phyloP scores from a whole-genome alignment of 306 rosid genomes.

The Begonia loranthoides region DNA sequence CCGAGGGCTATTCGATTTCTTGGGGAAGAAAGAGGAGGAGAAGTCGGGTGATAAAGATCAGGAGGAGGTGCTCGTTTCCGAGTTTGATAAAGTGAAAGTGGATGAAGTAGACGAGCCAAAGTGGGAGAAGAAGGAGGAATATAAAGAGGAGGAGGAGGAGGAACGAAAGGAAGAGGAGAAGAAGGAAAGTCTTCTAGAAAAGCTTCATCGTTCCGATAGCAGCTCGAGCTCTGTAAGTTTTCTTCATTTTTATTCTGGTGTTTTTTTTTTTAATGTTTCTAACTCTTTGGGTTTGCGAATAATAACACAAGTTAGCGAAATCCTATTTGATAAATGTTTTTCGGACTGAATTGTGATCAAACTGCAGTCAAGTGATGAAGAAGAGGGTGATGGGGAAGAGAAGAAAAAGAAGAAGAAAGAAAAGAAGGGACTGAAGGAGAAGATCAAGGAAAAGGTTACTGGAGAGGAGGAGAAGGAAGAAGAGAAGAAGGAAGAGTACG shows the following conservation, averaged over 20 bases:
- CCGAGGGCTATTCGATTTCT: conserved; percentile 59
- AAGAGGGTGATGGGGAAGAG: conserved; percentile 36
- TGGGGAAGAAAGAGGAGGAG: conserved; percentile 40
- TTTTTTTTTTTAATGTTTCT: no score
- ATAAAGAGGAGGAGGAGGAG: background rate
- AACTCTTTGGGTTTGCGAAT: no score
- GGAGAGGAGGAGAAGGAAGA: conserved; percentile 17
- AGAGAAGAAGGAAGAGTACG: conserved; percentile 14
- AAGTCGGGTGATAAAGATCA: conserved; percentile 4
- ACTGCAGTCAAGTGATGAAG: conserved; percentile 72
- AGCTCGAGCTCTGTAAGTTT: conserved; percentile 39
- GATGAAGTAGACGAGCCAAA: conserved; percentile 7
- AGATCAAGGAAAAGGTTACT: conserved; percentile 1
- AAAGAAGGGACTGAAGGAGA: conserved; percentile 12
- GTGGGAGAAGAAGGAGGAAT: conserved; percentile 38
- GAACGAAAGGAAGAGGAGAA: conserved; percentile 3
- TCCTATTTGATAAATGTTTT: no score
- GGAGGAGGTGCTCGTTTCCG: conserved; percentile 15
- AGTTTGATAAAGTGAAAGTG: conserved; percentile 16
- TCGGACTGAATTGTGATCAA: no score
- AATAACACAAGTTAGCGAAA: no score
- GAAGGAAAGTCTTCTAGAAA: conserved; percentile 20
- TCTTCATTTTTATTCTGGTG: no score
- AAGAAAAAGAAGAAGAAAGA: conserved; percentile 19
- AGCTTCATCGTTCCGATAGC: conserved; percentile 26